These are phyloP conservation scores for Vachellia collinsii DNA, from an alignment of 306 rosid species.

Conservation along the genomic window DNA sequence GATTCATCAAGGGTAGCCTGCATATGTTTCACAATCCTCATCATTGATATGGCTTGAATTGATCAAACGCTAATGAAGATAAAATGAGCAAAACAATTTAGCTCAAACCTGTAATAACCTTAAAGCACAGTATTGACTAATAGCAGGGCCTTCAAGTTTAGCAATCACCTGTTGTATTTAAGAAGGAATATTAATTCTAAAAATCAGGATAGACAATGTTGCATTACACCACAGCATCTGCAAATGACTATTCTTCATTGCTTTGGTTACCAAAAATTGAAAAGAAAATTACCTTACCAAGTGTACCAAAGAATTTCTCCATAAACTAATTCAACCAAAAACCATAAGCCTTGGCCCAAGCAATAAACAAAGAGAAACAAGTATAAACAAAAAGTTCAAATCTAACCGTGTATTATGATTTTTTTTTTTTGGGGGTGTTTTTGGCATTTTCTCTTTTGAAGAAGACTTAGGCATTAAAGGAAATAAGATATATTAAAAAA, in stretches of 20 bases:
- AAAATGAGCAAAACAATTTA: conserved; percentile 17
- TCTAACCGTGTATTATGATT: no score
- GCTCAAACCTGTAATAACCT: conserved; percentile 77
- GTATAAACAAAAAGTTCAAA: no score
- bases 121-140: conserved; percentile 93
- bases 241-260: background rate
- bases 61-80: conserved; percentile 11
- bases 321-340: no score
- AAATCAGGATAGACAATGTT: background rate
- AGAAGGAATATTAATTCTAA: conserved; percentile 18
- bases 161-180: conserved; percentile 83
- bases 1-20: conserved; percentile 98
- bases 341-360: no score
- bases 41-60: conserved; percentile 31
- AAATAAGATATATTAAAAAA: conserved; percentile 3
- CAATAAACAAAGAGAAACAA: no score
- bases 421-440: no score
- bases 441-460: background rate
- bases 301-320: background rate
- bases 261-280: background rate
- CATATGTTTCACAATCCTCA: conserved; percentile 38
- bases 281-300: background rate
- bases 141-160: conserved; percentile 97
- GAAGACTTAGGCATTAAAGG: conserved; percentile 2
- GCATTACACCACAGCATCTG: background rate